phyloP scores from a whole-genome alignment of 768 basidiomycete genomes.

The Tylopilus vinaceipallidus region DNA sequence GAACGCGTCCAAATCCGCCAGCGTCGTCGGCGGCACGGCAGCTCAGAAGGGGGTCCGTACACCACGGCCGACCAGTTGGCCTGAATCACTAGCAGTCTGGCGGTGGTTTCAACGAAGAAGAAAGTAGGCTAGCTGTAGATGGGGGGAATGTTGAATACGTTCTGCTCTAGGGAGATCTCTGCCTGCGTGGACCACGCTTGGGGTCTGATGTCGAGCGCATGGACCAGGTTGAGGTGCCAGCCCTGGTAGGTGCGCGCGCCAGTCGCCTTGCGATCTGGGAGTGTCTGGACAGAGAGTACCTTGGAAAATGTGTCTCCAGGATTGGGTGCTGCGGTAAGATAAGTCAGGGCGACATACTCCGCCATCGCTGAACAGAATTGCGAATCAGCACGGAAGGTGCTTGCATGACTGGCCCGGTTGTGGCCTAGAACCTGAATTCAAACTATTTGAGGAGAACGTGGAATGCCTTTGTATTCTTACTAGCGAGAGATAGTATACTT shows the following conservation, averaged over 20 bases:
- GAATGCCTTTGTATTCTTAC: no score
- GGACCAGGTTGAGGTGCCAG: conserved; percentile 21
- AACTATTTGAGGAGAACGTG: no score
- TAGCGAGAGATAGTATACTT: no score
- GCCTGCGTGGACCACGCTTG: conserved; percentile 7
- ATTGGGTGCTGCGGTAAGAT: neutral
- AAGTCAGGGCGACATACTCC: neutral
- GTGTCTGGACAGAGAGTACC: neutral
- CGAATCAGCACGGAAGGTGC: no score
- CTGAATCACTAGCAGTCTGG: neutral
- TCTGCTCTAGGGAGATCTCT: conserved; percentile 1
- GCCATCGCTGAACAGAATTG: no score
- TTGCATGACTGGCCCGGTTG: no score
- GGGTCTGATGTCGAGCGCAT: conserved; percentile 11
- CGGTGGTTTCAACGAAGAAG: neutral
- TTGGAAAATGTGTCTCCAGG: conserved; percentile 4
- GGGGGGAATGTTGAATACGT: conserved; percentile 12
- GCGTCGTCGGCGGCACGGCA: neutral
- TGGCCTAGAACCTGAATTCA: no score
- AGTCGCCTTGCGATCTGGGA: neutral
- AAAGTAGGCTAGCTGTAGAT: conserved; percentile 8
- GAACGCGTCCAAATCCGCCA: neutral
- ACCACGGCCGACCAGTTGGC: neutral
- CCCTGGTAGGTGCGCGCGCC: neutral
- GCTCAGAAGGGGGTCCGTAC: conserved; percentile 8